Conservation (phyloP, 2,329 filamentous ascomycete species). For the Calonectria pauciramosa region DNA sequence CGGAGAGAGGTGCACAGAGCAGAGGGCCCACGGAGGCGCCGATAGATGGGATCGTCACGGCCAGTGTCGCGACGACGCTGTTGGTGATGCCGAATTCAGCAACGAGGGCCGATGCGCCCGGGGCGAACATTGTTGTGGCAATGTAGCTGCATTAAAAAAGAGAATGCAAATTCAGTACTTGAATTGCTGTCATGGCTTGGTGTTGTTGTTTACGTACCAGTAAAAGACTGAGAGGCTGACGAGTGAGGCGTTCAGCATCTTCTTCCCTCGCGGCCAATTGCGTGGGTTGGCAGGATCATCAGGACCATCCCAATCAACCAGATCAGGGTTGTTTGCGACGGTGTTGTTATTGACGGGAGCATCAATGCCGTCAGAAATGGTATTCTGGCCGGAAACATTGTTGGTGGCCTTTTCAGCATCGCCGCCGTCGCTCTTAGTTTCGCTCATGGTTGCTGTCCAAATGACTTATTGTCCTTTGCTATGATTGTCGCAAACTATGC, state of each 20-base stretch:
- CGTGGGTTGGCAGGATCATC: slow-evolving; percentile 72
- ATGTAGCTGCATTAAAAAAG: slow-evolving; percentile 24
- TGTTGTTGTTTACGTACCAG: slow-evolving; percentile 12
- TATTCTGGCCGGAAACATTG: not conserved
- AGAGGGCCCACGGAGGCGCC: slow-evolving; percentile 31
- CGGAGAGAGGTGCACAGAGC: slow-evolving; percentile 36
- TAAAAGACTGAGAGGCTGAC: slow-evolving; percentile 60
- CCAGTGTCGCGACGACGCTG: slow-evolving; percentile 25
- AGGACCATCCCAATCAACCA: slow-evolving; percentile 72
- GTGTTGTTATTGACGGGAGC: not conserved
- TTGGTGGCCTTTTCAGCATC: not conserved
- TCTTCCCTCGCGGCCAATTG: slow-evolving; percentile 70
- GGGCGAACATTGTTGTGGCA: slow-evolving; percentile 41
- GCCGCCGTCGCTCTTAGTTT: too few relatives aligned
- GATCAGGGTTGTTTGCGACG: slow-evolving; percentile 17
- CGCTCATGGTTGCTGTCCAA: too few relatives aligned
- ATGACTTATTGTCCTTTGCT: too few relatives aligned
- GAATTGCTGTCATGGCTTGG: too few relatives aligned
- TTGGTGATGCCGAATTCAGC: slow-evolving; percentile 31
- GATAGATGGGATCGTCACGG: slow-evolving; percentile 30
- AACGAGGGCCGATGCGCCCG: slow-evolving; percentile 30
- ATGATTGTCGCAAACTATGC: too few relatives aligned
- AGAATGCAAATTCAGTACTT: not conserved
- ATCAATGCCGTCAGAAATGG: not conserved
- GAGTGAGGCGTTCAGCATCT: slow-evolving; percentile 58